Conservation (phyloP, 1,284 basidiomycete genomes). For the Rhodotorula sp. region DNA sequence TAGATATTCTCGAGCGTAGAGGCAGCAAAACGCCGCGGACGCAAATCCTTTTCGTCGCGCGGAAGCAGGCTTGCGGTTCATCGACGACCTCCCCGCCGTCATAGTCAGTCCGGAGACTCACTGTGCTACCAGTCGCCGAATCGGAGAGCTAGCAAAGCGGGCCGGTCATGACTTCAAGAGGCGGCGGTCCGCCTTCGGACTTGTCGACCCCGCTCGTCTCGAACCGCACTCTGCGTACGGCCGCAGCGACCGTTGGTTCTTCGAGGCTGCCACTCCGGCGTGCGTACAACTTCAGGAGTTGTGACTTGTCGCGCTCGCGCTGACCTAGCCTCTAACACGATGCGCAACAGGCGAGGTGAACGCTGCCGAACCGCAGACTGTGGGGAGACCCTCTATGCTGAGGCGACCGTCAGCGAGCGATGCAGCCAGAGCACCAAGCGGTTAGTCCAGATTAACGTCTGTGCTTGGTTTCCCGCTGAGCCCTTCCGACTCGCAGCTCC, state of each 20-base stretch:
- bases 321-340: no score
- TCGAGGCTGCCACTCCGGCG: slow-evolving; percentile 24
- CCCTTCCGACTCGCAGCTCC: background rate
- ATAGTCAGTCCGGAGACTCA: no score
- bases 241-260: slow-evolving; percentile 23
- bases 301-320: no score
- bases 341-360: background rate
- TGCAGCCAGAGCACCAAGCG: background rate
- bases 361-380: slow-evolving; percentile 20
- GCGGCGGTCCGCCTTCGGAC: slow-evolving; percentile 3
- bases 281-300: background rate
- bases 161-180: background rate
- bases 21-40: no score
- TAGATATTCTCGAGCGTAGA: no score
- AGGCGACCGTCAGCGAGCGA: slow-evolving; percentile 1
- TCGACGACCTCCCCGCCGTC: no score
- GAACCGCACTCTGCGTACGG: slow-evolving; percentile 17
- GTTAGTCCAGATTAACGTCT: background rate
- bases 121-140: no score
- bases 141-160: no score
- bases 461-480: background rate
- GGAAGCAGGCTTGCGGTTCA: no score
- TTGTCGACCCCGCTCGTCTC: slow-evolving; percentile 28
- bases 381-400: slow-evolving; percentile 17
- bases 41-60: no score